Conservation (phyloP, 1,284 basidiomycete genomes). For the Sparassis latifolia region DNA sequence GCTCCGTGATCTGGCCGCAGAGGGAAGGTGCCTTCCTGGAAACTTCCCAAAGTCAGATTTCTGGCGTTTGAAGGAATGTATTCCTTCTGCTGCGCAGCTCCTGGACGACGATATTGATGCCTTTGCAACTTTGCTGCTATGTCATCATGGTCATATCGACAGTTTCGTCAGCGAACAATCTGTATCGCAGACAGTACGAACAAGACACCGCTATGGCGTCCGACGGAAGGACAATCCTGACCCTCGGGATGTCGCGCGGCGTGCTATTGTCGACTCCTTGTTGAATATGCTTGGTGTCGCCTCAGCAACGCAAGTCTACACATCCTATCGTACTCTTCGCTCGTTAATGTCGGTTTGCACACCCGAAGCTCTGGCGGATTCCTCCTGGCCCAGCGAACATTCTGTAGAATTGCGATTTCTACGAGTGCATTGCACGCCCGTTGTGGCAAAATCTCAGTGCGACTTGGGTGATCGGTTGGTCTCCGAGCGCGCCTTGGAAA, state of each 20-base stretch:
- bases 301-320: slow-evolving; percentile 40
- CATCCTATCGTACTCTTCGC: slow-evolving; percentile 61
- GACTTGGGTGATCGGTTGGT: slow-evolving; percentile 32
- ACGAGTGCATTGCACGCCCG: slow-evolving; percentile 33
- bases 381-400: slow-evolving; percentile 37
- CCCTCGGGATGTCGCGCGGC: slow-evolving; percentile 23
- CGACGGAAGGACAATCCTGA: slow-evolving; percentile 41
- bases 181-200: slow-evolving; percentile 31
- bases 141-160: slow-evolving; percentile 50
- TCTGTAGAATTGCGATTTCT: slow-evolving; percentile 48
- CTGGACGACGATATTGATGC: slow-evolving; percentile 64
- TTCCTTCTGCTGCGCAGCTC: slow-evolving; percentile 46
- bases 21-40: slow-evolving; percentile 30
- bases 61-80: slow-evolving; percentile 76
- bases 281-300: slow-evolving; percentile 53
- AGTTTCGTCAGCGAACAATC: slow-evolving; percentile 50
- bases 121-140: slow-evolving; percentile 68
- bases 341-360: slow-evolving; percentile 41
- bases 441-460: slow-evolving; percentile 22
- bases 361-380: slow-evolving; percentile 26
- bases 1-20: slow-evolving; percentile 40
- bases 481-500: slow-evolving; percentile 31
- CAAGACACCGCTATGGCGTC: slow-evolving; percentile 26
- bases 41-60: slow-evolving; percentile 61
- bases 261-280: slow-evolving; percentile 19